Conservation (phyloP, 2,329 filamentous ascomycete genomes). For the Orbilia quercus region DNA sequence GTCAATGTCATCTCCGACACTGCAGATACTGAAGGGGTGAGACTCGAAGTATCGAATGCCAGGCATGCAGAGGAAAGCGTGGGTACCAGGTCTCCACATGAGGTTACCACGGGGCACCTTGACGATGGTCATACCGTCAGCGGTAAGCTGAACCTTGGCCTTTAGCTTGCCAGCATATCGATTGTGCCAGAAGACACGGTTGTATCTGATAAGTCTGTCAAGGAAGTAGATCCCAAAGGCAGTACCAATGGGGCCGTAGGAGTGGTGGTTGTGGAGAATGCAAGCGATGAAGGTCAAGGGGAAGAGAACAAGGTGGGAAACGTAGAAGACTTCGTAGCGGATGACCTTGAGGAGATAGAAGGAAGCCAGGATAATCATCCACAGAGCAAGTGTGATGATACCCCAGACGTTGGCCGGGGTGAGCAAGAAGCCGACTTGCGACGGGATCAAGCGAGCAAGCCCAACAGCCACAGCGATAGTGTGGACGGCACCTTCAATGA, state of each 20-base stretch:
- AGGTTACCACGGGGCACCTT: conserved; percentile 50
- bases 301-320: conserved; percentile 50
- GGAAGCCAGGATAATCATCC: conserved; percentile 56
- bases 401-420: conserved; percentile 52
- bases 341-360: conserved; percentile 56
- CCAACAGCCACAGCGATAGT: conserved; percentile 54
- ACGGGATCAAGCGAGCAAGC: conserved; percentile 52
- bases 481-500: conserved; percentile 51
- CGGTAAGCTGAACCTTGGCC: conserved; percentile 48
- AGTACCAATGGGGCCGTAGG: conserved; percentile 48
- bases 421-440: conserved; percentile 53
- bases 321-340: conserved; percentile 55
- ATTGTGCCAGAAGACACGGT: conserved; percentile 56
- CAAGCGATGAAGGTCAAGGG: conserved; percentile 52
- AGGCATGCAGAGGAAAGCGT: conserved; percentile 53
- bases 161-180: conserved; percentile 50
- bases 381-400: conserved; percentile 49
- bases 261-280: conserved; percentile 50
- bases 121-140: conserved; percentile 54
- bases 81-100: conserved; percentile 53
- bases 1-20: conserved; percentile 55
- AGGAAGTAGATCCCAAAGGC: conserved; percentile 47
- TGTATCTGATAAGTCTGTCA: conserved; percentile 44
- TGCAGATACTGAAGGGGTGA: conserved; percentile 49
- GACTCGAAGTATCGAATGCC: conserved; percentile 53